Percentiles rank a stretch among this genome's conserved stretches.
These are phyloP conservation scores for Alternaria brassicicola DNA, from an alignment of 2,329 filamentous ascomycete species.

Conservation along the genomic window DNA sequence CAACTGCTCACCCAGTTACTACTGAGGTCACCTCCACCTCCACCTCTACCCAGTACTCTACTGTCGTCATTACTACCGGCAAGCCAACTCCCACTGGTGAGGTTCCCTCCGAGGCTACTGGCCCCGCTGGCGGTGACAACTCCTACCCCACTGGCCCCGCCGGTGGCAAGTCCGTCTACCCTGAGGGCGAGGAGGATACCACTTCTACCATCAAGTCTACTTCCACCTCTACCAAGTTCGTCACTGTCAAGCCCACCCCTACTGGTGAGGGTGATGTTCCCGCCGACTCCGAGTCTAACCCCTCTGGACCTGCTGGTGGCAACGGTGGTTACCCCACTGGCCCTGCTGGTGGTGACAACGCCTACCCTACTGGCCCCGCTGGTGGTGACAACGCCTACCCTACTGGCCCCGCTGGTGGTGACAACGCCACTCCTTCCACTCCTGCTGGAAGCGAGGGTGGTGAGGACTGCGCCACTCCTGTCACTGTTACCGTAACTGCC, in stretches of 20 bases:
- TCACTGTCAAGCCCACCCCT: slow-evolving; percentile 30
- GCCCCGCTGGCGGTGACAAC: slow-evolving; percentile 13
- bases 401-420: slow-evolving; percentile 10
- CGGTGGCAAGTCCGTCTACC: slow-evolving; percentile 6
- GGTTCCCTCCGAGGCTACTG: slow-evolving; percentile 8
- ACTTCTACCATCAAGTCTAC: slow-evolving; percentile 44
- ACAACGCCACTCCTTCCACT: slow-evolving; percentile 6
- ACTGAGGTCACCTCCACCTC: slow-evolving; percentile 41
- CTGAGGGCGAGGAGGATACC: slow-evolving; percentile 30
- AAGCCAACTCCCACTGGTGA: slow-evolving; percentile 7
- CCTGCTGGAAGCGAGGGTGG: slow-evolving; percentile 15
- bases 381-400: neutral
- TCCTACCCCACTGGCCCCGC: slow-evolving; percentile 4
- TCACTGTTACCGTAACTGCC: slow-evolving; percentile 46
- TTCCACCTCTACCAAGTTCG: slow-evolving; percentile 42
- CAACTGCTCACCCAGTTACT: slow-evolving; percentile 54
- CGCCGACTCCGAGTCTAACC: neutral
- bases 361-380: slow-evolving; percentile 13
- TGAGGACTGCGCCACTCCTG: slow-evolving; percentile 41
- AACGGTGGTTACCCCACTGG: slow-evolving; percentile 6
- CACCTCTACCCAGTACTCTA: slow-evolving; percentile 44
- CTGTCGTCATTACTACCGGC: slow-evolving; percentile 35
- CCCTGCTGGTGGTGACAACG: slow-evolving; percentile 4
- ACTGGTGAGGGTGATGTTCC: slow-evolving; percentile 6
- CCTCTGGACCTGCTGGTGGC: slow-evolving; percentile 1